Conservation (phyloP, 805 yeast genomes). For the Kazachstania taianensis region DNA sequence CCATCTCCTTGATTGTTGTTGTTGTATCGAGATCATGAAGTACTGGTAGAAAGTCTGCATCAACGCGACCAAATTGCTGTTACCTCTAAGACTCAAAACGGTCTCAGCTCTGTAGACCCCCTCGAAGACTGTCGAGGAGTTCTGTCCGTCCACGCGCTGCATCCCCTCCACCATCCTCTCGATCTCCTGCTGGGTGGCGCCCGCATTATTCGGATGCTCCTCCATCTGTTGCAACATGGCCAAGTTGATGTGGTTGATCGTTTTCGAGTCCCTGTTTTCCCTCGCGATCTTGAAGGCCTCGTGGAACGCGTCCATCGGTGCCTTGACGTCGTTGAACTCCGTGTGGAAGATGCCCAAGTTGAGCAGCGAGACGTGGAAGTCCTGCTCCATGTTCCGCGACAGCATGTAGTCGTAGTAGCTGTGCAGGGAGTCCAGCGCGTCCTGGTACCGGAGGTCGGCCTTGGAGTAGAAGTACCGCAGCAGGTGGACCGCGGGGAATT, state of each 20-base stretch:
- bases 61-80: conserved; percentile 36
- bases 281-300: conserved; percentile 85
- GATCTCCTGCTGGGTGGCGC: conserved; percentile 44
- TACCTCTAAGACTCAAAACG: conserved; percentile 41
- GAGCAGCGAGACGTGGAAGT: conserved; percentile 68
- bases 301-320: conserved; percentile 69
- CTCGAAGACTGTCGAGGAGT: conserved; percentile 31
- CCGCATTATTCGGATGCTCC: conserved; percentile 49
- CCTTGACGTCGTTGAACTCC: conserved; percentile 51
- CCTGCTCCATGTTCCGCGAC: conserved; percentile 49
- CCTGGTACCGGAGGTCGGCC: conserved; percentile 17
- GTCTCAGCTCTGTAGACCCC: conserved; percentile 61
- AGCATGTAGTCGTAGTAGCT: conserved; percentile 66
- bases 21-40: conserved; percentile 43
- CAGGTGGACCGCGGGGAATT: conserved; percentile 21
- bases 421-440: conserved; percentile 43
- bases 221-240: conserved; percentile 67
- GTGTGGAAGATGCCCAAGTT: conserved; percentile 65
- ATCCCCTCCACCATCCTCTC: conserved; percentile 56
- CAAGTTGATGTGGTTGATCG: conserved; percentile 60
- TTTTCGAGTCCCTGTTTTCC: conserved; percentile 66
- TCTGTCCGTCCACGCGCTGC: conserved; percentile 24
- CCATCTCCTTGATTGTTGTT: conserved; percentile 12
- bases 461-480: conserved; percentile 15
- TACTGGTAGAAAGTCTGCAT: conserved; percentile 52